Percentiles rank a stretch among this genome's conserved stretches.
Conservation (phyloP, 768 basidiomycete genomes). For the Amanita subjunquillea region DNA sequence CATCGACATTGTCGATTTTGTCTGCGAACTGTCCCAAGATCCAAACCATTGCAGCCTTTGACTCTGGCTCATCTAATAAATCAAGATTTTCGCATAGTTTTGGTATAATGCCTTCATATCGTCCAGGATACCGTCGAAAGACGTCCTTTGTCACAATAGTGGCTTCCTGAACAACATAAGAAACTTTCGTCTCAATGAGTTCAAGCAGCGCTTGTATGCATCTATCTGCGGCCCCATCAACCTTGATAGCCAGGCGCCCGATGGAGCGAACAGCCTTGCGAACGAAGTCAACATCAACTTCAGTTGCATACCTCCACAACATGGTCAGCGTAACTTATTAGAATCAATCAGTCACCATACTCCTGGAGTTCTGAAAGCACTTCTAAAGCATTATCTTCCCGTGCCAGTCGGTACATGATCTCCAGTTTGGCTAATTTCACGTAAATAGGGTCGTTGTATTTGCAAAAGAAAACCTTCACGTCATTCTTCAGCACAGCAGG, state of each 20-base stretch:
- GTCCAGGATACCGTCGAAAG: conserved; percentile 93
- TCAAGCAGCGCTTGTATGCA: conserved; percentile 83
- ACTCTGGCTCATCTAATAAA: conserved; percentile 87
- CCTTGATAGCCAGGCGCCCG: conserved; percentile 96
- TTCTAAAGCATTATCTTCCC: conserved; percentile 88
- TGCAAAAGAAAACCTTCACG: conserved; percentile 99
- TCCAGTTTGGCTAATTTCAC: conserved; percentile 97
- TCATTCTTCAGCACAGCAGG: conserved; percentile 91
- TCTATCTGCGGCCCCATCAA: conserved; percentile 76
- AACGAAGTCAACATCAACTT: conserved; percentile 97
- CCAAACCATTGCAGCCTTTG: conserved; percentile 97
- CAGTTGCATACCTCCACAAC: conserved; percentile 77
- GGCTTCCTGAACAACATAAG: conserved; percentile 96
- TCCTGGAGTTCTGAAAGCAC: conserved; percentile 94
- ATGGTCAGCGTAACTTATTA: background rate
- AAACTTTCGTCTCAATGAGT: conserved; percentile 87
- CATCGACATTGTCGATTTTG: conserved; percentile 91
- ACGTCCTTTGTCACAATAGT: conserved; percentile 97
- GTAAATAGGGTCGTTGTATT: conserved; percentile 99
- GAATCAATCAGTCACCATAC: conserved; percentile 30
- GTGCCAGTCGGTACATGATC: conserved; percentile 96
- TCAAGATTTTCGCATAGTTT: conserved; percentile 90
- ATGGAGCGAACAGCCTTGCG: conserved; percentile 97
- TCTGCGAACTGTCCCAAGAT: conserved; percentile 95
- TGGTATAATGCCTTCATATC: conserved; percentile 94